Percentiles rank a stretch among this genome's conserved stretches.
Conservation (phyloP, 1,284 basidiomycete genomes). For the Dichomitus squalens region DNA sequence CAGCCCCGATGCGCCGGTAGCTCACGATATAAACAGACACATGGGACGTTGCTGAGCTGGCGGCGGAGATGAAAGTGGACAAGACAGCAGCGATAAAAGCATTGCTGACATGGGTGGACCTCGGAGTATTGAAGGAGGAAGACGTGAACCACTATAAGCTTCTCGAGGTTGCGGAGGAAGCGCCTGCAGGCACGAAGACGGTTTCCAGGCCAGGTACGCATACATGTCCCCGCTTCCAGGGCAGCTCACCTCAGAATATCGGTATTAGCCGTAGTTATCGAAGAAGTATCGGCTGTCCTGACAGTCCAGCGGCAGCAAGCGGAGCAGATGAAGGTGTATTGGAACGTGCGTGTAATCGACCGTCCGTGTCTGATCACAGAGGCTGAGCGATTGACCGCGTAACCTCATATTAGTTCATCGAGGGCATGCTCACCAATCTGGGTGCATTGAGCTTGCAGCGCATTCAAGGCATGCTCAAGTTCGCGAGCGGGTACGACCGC, state of each 20-base stretch:
- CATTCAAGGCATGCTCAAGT: conserved; percentile 82
- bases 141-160: conserved; percentile 58
- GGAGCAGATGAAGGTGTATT: conserved; percentile 83
- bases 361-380: not conserved
- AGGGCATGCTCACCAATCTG: conserved; percentile 85
- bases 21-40: conserved; percentile 46
- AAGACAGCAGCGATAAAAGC: conserved; percentile 68
- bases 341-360: conserved; percentile 60
- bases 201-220: conserved; percentile 22
- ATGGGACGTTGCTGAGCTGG: conserved; percentile 72
- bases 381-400: not conserved
- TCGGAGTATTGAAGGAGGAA: conserved; percentile 78
- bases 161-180: conserved; percentile 55
- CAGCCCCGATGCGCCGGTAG: not conserved
- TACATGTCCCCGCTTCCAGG: not conserved
- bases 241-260: conserved; percentile 7
- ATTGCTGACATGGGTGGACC: conserved; percentile 80
- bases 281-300: conserved; percentile 53
- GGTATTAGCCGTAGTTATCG: conserved; percentile 26
- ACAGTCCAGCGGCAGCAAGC: conserved; percentile 76
- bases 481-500: conserved; percentile 79
- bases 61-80: conserved; percentile 66
- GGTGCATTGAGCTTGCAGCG: conserved; percentile 71
- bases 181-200: conserved; percentile 16
- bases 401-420: conserved; percentile 59